Evolutionary conservation across 106 monocot species (phyloP), one percentile per base, ranked within the genome.

Genomic region (Apostasia ramifera): DNA sequence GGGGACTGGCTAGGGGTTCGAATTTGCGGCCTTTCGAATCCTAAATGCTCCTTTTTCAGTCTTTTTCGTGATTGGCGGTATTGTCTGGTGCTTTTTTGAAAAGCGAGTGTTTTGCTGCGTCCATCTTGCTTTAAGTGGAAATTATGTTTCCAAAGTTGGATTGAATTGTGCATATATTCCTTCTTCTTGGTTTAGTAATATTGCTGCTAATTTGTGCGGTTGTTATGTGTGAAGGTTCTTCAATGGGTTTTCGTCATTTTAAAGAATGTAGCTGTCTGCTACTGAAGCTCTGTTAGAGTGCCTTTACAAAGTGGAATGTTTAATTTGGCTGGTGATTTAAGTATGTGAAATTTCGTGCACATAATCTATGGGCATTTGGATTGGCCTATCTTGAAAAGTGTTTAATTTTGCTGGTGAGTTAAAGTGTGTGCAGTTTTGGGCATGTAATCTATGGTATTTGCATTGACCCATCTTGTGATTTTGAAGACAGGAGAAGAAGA

Each of bases 361-460:
- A 26, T 26, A 26, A 26, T 26, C 26, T 26, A 26, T 26, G 26
- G 26, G 26, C 26, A 26, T 26, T 26, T 26, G 26, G 26, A 26
- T 26, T 26, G 26, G 26, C 26, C 26, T 26, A 26, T 26, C 26
- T 26, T 26, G 26, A 26, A 26, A 26, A 65, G 61, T 37, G 3
- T 65, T 65, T 46, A 37, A 43, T 62, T 60, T 65, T 65, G 47
- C 47, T 8, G 44, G 62, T 65, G 65, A 65, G 6, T 37, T 48
- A 40, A 49, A 37, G 15, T 47, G 9, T 47, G 26, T 37, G 26
- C 26, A 26, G 26, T 26, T 26, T 1, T 47, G 43, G 46, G 9
- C 2, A 48, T 26, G 15, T 12, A 65, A 8, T 37, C 8, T 65
- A 43, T 44, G 6, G 45, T 43, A 3, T 45, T 10, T 45, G 46